Evolutionary conservation across 176 grass and related monocot genomes (phyloP).

Genomic region (Oryza longistaminata): DNA sequence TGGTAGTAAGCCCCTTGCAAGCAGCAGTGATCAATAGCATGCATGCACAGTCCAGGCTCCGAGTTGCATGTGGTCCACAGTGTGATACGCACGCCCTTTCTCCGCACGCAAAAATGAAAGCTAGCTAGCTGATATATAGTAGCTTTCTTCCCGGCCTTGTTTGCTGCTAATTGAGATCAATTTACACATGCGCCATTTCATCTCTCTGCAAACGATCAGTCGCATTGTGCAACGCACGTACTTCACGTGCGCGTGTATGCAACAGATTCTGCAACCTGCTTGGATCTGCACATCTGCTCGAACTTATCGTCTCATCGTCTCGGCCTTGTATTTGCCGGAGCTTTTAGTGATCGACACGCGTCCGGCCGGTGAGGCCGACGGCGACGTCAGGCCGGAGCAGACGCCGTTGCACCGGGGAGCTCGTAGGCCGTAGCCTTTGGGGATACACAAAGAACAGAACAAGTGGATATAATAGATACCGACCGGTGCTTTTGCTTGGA

Average conservation of each 20-base stretch:
- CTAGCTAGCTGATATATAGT: background rate
- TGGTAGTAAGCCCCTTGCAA: background rate
- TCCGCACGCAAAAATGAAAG: conserved; percentile 53
- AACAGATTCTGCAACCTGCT: background rate
- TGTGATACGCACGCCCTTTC: conserved; percentile 42
- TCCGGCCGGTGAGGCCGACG: background rate
- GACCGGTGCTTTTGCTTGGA: conserved; percentile 30
- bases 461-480: conserved; percentile 50
- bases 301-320: background rate
- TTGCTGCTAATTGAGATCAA: background rate
- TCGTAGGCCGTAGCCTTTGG: conserved; percentile 23
- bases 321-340: background rate
- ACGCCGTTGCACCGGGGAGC: conserved; percentile 17
- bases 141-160: background rate
- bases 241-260: conserved; percentile 21
- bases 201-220: background rate
- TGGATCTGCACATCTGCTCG: background rate
- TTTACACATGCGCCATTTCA: conserved; percentile 19
- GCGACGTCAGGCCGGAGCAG: conserved; percentile 31
- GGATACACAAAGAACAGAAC: conserved; percentile 45
- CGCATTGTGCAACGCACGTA: background rate
- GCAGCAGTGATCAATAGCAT: conserved; percentile 9
- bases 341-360: conserved; percentile 9
- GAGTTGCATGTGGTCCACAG: conserved; percentile 37
- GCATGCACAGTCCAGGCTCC: background rate